Conservation (phyloP, 192 early-diverging fungal species). For the Geosiphon pyriformis region DNA sequence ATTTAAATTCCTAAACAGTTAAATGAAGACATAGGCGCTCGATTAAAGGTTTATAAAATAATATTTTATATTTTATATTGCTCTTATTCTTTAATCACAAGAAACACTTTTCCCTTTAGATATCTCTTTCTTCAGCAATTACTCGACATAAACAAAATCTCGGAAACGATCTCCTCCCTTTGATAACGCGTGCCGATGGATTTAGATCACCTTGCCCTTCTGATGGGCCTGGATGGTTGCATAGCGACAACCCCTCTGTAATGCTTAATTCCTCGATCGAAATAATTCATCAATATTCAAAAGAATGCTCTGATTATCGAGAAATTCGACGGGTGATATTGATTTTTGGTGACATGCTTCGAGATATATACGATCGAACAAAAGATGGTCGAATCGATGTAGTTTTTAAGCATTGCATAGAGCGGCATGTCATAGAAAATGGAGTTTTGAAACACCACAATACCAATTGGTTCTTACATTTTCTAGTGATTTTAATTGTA, state of each 20-base stretch:
- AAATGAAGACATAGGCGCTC: no score
- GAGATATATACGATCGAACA: conserved; percentile 18
- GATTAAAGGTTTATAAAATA: background rate
- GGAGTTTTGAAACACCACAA: background rate
- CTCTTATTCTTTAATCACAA: background rate
- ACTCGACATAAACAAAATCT: background rate
- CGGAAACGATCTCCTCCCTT: background rate
- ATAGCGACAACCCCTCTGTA: background rate
- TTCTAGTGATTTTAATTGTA: conserved; percentile 28
- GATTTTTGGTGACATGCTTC: conserved; percentile 20
- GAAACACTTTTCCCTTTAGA: no score
- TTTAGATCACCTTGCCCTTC: no score
- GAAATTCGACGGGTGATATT: background rate
- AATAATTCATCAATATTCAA: background rate
- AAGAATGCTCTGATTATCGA: background rate
- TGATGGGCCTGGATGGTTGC: no score
- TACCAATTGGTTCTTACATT: conserved; percentile 26
- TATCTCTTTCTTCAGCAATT: background rate
- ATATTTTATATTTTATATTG: background rate
- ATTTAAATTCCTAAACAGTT: no score
- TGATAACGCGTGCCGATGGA: no score
- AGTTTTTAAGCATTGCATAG: conserved; percentile 12
- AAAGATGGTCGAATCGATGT: conserved; percentile 6
- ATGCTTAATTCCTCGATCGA: conserved; percentile 10
- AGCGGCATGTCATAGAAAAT: background rate